Percentiles rank a stretch among this genome's conserved stretches.
phyloP scores from a whole-genome alignment of 1,284 basidiomycete species.

The Ganoderma meredithae region DNA sequence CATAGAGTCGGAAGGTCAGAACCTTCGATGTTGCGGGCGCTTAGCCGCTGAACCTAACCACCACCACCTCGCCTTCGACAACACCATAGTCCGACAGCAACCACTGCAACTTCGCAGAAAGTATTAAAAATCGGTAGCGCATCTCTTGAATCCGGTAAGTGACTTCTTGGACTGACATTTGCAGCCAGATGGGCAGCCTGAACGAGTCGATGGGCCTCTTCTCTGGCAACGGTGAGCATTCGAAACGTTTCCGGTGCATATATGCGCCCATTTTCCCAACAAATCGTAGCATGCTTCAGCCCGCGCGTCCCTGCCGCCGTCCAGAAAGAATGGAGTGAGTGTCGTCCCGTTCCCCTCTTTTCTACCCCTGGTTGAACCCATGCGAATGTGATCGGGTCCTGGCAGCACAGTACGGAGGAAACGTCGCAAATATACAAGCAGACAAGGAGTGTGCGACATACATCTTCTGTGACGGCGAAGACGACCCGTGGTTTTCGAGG shows the following conservation, averaged over 20 bases:
- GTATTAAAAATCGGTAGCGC: too few species aligned
- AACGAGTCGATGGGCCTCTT: neutral
- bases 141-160: too few species aligned
- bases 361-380: too few species aligned
- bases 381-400: too few species aligned
- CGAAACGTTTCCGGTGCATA: neutral
- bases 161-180: too few species aligned
- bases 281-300: constrained; percentile 18
- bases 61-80: too few species aligned
- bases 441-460: neutral
- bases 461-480: constrained; percentile 24
- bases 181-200: neutral
- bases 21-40: too few species aligned
- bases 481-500: constrained; percentile 27
- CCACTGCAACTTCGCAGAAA: too few species aligned
- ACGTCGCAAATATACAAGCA: neutral
- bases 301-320: constrained; percentile 6
- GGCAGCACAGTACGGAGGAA: constrained; percentile 7
- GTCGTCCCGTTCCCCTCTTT: neutral
- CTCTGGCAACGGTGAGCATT: neutral
- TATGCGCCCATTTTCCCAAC: neutral
- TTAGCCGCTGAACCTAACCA: too few species aligned
- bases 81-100: too few species aligned
- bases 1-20: too few species aligned
- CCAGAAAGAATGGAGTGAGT: constrained; percentile 13